phyloP scores from a whole-genome alignment of 768 basidiomycete genomes.

The Mycena indigotica region DNA sequence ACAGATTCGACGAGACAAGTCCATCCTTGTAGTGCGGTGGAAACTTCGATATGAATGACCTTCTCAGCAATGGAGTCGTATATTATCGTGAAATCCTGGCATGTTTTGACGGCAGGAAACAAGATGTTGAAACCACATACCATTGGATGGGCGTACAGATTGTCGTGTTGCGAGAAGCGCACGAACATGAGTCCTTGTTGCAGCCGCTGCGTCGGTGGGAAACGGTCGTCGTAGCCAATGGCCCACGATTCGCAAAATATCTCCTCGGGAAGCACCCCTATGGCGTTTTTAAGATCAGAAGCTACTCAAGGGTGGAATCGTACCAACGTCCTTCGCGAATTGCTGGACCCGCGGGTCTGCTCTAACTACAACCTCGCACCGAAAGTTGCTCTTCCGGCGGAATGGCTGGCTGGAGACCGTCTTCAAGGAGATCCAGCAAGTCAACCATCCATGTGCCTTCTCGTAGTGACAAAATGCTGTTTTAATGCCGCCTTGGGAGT shows the following conservation, averaged over 20 bases:
- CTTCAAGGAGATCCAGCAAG: conserved; percentile 57
- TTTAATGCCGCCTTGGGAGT: conserved; percentile 50
- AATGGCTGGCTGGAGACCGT: conserved; percentile 78
- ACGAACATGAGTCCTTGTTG: conserved; percentile 85
- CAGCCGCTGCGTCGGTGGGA: conserved; percentile 65
- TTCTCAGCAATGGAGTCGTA: conserved; percentile 72
- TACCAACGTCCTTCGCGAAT: conserved; percentile 79
- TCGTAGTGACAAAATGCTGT: conserved; percentile 54
- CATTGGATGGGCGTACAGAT: conserved; percentile 89
- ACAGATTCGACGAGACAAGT: conserved; percentile 37
- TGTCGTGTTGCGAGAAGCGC: conserved; percentile 74
- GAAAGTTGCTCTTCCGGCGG: conserved; percentile 77
- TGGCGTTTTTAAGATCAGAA: too few species aligned
- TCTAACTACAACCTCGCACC: conserved; percentile 71
- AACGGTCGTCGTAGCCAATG: conserved; percentile 87
- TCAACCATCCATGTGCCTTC: conserved; percentile 64
- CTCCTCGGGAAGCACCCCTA: conserved; percentile 72
- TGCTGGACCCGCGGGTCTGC: conserved; percentile 66
- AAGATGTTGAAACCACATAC: conserved; percentile 38
- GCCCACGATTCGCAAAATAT: conserved; percentile 87
- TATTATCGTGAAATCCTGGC: conserved; percentile 77
- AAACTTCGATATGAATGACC: conserved; percentile 81
- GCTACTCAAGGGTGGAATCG: conserved; percentile 25
- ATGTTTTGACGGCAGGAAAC: neutral
- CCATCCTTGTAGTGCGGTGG: conserved; percentile 61